Conservation (phyloP, 768 basidiomycete species). For the Leccinellum rugosiceps region DNA sequence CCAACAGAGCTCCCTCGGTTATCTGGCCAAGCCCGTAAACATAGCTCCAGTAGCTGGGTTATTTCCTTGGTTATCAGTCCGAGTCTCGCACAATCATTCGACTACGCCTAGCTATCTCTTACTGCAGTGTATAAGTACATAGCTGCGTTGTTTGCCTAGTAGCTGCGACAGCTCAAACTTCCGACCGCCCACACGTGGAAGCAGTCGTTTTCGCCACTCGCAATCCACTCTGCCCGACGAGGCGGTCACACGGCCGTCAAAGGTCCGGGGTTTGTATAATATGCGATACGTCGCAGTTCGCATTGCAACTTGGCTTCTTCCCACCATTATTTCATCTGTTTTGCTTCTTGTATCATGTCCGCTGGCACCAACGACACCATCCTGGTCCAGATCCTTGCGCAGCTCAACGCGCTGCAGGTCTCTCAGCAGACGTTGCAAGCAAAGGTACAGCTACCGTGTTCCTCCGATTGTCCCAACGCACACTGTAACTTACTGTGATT, state of each 20-base stretch:
- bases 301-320: conserved; percentile 5
- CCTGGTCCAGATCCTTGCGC: conserved; percentile 68
- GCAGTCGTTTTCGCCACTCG: not conserved
- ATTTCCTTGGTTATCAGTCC: not conserved
- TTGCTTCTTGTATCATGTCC: conserved; percentile 20
- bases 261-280: conserved; percentile 7
- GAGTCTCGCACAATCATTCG: not conserved
- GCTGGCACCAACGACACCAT: conserved; percentile 45
- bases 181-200: not conserved
- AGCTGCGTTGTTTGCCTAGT: not conserved
- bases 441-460: conserved; percentile 48
- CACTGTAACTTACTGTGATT: conserved; percentile 2
- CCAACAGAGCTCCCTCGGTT: not conserved
- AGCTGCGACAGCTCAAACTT: not conserved
- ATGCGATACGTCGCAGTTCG: not conserved
- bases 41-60: not conserved
- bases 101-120: too few relatives aligned
- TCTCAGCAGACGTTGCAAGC: conserved; percentile 77
- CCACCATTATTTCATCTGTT: conserved; percentile 9
- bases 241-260: not conserved
- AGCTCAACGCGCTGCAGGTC: conserved; percentile 67
- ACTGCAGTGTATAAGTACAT: too few relatives aligned
- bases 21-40: not conserved
- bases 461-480: not conserved
- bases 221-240: not conserved